Conservation (phyloP, 345 rosid genomes). For the Eucalyptus leucophloia region DNA sequence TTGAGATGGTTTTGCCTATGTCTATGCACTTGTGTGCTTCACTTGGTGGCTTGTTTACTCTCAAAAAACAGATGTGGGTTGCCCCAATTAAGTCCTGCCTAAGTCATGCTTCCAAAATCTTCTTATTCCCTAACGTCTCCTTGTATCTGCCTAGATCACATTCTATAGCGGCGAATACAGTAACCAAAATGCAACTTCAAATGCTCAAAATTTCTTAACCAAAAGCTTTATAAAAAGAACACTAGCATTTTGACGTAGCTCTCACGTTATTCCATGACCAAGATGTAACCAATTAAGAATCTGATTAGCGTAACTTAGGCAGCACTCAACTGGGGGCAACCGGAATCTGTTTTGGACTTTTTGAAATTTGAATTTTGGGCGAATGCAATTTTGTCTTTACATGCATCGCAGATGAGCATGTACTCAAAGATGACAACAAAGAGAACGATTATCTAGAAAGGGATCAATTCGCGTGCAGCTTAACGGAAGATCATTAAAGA, state of each 20-base stretch:
- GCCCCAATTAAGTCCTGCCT: not conserved
- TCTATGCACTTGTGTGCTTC: not conserved
- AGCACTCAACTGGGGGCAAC: not conserved
- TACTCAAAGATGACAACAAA: not conserved
- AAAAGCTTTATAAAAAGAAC: not conserved
- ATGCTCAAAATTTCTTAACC: not conserved
- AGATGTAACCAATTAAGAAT: not conserved
- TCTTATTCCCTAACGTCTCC: not conserved
- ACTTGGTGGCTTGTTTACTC: not conserved
- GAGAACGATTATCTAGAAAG: not conserved
- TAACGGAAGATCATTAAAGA: not conserved
- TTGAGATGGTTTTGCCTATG: not conserved
- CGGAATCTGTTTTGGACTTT: not conserved
- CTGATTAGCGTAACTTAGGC: not conserved
- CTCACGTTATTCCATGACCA: not conserved
- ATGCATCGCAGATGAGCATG: not conserved
- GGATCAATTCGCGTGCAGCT: not conserved
- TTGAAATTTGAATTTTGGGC: not conserved
- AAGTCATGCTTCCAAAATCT: not conserved
- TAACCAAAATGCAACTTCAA: not conserved
- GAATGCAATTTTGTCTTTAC: not conserved
- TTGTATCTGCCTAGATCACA: not conserved
- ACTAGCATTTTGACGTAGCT: not conserved
- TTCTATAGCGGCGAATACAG: not conserved
- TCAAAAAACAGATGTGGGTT: not conserved